phyloP scores from a whole-genome alignment of 2,329 filamentous ascomycete species.

The Capronia epimyces region DNA sequence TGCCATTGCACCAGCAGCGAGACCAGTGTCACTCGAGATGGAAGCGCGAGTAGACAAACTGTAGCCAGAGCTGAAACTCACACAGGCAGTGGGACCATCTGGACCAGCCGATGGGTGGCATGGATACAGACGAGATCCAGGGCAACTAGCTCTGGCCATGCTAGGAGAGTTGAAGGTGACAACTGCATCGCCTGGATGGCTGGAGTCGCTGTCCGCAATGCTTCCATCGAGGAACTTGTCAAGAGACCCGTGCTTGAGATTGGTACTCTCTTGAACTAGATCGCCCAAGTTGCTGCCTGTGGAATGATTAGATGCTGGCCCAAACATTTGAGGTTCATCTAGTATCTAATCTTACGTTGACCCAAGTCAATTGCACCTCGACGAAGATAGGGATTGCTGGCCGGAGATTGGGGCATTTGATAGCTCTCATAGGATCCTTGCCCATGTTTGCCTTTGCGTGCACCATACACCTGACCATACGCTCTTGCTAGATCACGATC shows the following conservation, averaged over 20 bases:
- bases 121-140: no score
- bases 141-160: neutral
- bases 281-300: neutral
- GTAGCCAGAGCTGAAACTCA: neutral
- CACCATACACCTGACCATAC: neutral
- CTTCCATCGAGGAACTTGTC: neutral
- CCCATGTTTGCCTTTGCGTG: neutral
- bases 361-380: constrained; percentile 1
- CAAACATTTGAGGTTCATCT: neutral
- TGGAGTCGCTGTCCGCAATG: no score
- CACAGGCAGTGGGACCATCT: neutral
- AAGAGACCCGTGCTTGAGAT: neutral
- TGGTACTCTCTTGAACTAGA: neutral
- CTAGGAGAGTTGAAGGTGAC: neutral
- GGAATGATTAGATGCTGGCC: neutral
- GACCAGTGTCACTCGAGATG: neutral
- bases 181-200: neutral
- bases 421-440: neutral
- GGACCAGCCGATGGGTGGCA: no score
- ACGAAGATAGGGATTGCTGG: neutral
- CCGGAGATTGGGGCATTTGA: neutral
- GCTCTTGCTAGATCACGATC: neutral
- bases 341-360: neutral
- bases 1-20: neutral
- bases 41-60: neutral